Conservation (phyloP, 371 early-diverging fungal genomes). For the Coemansia sp. region DNA sequence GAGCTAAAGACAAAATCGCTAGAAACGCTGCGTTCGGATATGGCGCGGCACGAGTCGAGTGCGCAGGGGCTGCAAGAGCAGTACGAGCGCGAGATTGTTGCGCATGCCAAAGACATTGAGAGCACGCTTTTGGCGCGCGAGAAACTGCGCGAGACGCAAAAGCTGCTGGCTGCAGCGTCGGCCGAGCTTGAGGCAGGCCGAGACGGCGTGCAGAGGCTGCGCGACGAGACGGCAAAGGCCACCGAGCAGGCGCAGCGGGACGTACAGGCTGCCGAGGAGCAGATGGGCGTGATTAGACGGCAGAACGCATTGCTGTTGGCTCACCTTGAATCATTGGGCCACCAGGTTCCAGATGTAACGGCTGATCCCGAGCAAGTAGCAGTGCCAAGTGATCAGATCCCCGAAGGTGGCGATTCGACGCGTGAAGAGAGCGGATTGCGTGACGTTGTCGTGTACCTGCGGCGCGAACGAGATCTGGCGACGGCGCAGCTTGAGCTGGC, state of each 20-base stretch:
- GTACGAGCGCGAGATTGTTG: constrained; percentile 60
- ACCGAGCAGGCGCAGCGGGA: constrained; percentile 11
- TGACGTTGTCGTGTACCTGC: constrained; percentile 64
- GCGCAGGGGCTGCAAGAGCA: constrained; percentile 55
- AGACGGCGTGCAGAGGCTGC: constrained; percentile 14
- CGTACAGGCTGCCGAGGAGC: constrained; percentile 30
- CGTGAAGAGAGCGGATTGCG: constrained; percentile 51
- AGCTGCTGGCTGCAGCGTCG: constrained; percentile 8
- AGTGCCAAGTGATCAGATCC: not conserved
- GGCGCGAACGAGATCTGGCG: constrained; percentile 69
- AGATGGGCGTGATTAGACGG: constrained; percentile 56
- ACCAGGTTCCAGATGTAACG: constrained; percentile 49
- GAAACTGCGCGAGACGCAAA: constrained; percentile 30
- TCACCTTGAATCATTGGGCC: constrained; percentile 66
- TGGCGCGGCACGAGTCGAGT: constrained; percentile 48
- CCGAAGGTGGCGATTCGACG: not conserved
- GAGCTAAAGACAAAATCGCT: constrained; percentile 30
- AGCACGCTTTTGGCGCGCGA: constrained; percentile 42
- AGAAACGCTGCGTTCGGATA: constrained; percentile 41
- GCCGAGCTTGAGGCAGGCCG: constrained; percentile 23
- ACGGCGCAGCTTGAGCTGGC: constrained; percentile 64
- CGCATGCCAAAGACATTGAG: constrained; percentile 59
- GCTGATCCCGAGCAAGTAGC: constrained; percentile 39
- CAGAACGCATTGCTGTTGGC: constrained; percentile 69
- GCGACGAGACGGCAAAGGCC: constrained; percentile 43